Evolutionary conservation across 345 rosid species (phyloP).

Genomic region (Salix koriyanagi): DNA sequence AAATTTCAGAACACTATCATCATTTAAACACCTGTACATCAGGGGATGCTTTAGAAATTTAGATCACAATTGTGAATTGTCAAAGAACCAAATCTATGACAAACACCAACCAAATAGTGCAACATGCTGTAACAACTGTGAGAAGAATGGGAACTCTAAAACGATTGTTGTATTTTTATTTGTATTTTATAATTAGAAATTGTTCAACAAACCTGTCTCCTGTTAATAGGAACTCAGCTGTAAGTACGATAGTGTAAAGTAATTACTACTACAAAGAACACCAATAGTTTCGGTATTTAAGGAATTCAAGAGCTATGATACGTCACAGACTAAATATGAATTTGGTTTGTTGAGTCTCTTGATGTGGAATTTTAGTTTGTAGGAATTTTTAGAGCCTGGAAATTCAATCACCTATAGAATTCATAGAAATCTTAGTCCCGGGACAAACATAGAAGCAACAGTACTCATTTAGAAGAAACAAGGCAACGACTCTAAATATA

Average conservation of each 20-base stretch:
- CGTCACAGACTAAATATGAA: not conserved
- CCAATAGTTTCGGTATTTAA: not conserved
- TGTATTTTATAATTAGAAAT: not conserved
- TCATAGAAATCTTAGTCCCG: not conserved
- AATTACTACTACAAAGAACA: not conserved
- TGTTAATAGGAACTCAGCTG: not conserved
- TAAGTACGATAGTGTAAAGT: not conserved
- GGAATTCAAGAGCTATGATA: slow-evolving; percentile 7
- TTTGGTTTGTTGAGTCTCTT: not conserved
- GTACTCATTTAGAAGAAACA: not conserved
- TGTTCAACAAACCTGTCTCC: not conserved
- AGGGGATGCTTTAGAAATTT: not conserved
- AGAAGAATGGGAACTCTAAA: not conserved
- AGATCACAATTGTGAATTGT: slow-evolving; percentile 11
- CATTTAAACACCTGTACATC: slow-evolving; percentile 22
- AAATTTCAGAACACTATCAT: slow-evolving; percentile 5
- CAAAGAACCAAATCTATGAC: not conserved
- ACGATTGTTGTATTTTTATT: not conserved
- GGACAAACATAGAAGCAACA: not conserved
- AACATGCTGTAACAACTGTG: not conserved
- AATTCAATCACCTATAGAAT: slow-evolving; percentile 1
- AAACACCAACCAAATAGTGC: slow-evolving; percentile 1
- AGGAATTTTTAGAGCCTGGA: slow-evolving; percentile 1
- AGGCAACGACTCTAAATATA: not conserved
- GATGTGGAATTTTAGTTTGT: not conserved